A percentile compares a stretch with the other conserved stretches of the same genome.
Evolutionary conservation across 75 land plant species (phyloP).

Genomic region (Larix kaempferi): DNA sequence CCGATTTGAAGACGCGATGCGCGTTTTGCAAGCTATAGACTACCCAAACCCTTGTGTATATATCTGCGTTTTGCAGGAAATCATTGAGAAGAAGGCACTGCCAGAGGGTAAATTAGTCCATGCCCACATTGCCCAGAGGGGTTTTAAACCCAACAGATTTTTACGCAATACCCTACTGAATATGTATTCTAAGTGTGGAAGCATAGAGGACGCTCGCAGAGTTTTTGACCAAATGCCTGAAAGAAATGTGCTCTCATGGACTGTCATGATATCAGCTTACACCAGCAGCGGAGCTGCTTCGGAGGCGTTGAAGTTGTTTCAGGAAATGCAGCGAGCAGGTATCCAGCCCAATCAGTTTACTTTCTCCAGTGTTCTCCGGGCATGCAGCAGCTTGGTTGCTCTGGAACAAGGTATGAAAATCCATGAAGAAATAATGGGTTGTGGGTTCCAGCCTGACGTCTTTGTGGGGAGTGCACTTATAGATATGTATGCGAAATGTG

Average conservation of each 20-base stretch:
- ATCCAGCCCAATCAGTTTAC: background rate
- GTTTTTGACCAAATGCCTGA: constrained; percentile 15
- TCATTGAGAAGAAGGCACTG: background rate
- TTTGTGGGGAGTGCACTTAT: constrained; percentile 17
- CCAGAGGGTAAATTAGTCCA: constrained; percentile 13
- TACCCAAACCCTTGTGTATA: background rate
- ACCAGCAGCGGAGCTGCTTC: background rate
- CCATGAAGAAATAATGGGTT: background rate
- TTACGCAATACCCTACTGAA: constrained; percentile 14
- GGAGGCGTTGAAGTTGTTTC: background rate
- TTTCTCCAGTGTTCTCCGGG: background rate
- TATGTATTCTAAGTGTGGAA: constrained; percentile 17
- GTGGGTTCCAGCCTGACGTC: constrained; percentile 7
- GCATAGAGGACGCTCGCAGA: constrained; percentile 8
- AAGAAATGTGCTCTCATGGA: constrained; percentile 26
- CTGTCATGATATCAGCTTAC: constrained; percentile 11
- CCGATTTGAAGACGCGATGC: background rate
- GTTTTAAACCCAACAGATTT: background rate
- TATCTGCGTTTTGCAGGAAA: background rate
- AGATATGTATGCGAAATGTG: constrained; percentile 18
- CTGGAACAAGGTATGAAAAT: background rate
- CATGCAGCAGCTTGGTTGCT: background rate
- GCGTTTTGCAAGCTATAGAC: background rate
- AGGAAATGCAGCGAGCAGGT: background rate
- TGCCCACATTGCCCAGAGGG: background rate